These are phyloP conservation scores for Fusarium concolor DNA, from an alignment of 2,329 filamentous ascomycete species.

Conservation along the genomic window DNA sequence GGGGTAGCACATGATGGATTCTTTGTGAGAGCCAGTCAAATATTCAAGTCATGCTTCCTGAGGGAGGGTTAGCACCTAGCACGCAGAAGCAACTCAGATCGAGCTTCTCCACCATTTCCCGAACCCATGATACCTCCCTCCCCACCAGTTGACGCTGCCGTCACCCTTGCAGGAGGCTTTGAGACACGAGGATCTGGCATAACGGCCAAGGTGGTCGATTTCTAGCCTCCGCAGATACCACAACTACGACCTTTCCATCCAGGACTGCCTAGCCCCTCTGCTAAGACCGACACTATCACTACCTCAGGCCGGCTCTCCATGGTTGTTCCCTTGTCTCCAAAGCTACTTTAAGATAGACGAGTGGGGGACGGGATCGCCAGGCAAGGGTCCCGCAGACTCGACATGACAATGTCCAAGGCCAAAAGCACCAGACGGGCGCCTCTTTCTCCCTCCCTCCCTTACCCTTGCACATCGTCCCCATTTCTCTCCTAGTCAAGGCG, in stretches of 20 bases:
- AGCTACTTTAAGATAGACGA: constrained; percentile 39
- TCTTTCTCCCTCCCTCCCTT: constrained; percentile 31
- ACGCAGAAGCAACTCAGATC: constrained; percentile 31
- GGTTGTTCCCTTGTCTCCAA: constrained; percentile 31
- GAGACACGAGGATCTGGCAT: constrained; percentile 49
- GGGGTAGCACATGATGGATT: constrained; percentile 35
- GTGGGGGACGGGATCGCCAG: constrained; percentile 43
- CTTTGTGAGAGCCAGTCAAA: constrained; percentile 26
- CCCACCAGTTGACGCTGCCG: constrained; percentile 41
- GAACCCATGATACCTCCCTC: constrained; percentile 37
- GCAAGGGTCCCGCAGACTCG: constrained; percentile 43
- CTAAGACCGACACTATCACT: constrained; percentile 34
- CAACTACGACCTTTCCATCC: constrained; percentile 22
- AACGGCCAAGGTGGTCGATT: constrained; percentile 43
- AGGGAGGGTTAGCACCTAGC: constrained; percentile 19
- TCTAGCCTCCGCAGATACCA: constrained; percentile 37
- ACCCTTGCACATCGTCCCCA: constrained; percentile 26
- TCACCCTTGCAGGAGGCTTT: constrained; percentile 47
- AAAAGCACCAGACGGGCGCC: constrained; percentile 42
- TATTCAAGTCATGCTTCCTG: constrained; percentile 33
- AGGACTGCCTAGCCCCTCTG: constrained; percentile 19
- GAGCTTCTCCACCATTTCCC: constrained; percentile 45
- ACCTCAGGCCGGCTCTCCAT: constrained; percentile 27
- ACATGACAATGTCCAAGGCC: constrained; percentile 42
- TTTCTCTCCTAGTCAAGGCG: constrained; percentile 27